Evolutionary conservation across 2,329 filamentous ascomycete species (phyloP), one percentile per base, ranked within the genome.

Genomic region (Exserohilum turcica): DNA sequence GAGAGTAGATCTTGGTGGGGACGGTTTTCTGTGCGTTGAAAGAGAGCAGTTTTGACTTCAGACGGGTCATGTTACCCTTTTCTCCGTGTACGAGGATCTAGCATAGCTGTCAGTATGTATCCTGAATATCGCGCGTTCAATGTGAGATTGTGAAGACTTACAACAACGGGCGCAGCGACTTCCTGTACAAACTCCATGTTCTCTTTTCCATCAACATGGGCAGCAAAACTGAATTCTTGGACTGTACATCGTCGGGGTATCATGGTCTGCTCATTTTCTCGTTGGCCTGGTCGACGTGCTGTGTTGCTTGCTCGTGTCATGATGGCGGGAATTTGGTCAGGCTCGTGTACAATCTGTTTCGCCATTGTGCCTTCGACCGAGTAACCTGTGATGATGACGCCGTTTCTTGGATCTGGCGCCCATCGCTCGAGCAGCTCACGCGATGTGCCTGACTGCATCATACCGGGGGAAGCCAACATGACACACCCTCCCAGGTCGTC

Each of bases 341-440:
- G 94, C 71, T 97, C 94, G 62, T 93, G 91, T 77, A 97, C 88
- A 58, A 99, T 90, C 66, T 94, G 87, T 75, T 96, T 93, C 3
- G 92, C 94, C 93, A 99, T 97, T 0, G 94, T 99, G 5, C 94
- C 94, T 76, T 99, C 94, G 6, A 99, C 93, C 56, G 92, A 97
- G 78, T 99, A 99, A 71, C 94, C 94, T 0, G 94, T 99, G 74
- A 99, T 96, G 65, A 99, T 90, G 37, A 99, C 91, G n/a, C 93
- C 94, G 69, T 99, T 99, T 74, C 94, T 92, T 59, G 94, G 89
- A 75, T 91, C 96, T 0, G 94, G 94, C 1, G 93, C 93, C 94
- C 94, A 99, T 65, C 93, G 81, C 78, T 99, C 94, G 4, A 99
- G 83, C 8, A 99, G 80, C 72, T 97, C 91, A 72, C 94, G 84